Evolutionary conservation across 106 monocot genomes (phyloP), one percentile per base, ranked within the genome.

Genomic region (Triglochin maritima): DNA sequence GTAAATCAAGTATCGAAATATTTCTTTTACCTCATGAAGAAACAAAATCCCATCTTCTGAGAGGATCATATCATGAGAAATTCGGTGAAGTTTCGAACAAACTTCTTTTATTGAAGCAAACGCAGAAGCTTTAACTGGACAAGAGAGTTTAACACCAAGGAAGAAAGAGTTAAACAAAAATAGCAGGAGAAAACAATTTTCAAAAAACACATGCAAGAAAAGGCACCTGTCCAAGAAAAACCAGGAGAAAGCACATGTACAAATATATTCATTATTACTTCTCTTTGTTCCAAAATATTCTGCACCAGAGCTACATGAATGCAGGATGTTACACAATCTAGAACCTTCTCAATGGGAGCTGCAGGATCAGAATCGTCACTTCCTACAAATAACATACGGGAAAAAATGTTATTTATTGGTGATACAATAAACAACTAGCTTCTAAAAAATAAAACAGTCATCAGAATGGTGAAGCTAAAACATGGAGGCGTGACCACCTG

Each of bases 311-410:
- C 90, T 51, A 91, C 74, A 63, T 73, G 74, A 52, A 96, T 71
- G 66, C 73, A 81, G 64, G 96, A 76, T 66, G 88, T 64, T 43
- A 88, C 48, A 77, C 96, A 96, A 75, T 84, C 80, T 41, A 96
- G 11, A 66, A 86, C 96, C 68, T 96, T 96, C 46, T 96, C 87
- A 68, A 96, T 79, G 49, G 85, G 76, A 61, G 63, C 56, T 69
- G 88, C 71, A 29, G 60, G 49, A 50, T 76, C 87, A 72, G 45
- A 55, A 13, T 56, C 42, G 43, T 51, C 51, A 7, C 52, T 66
- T 16, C 75, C 87, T 87, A 77, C 71, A 80, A 29, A 29, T 65
- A 66, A 12, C 52, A 71, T 11, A 52, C n/a, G n/a, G 29, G 29
- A 29, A 29, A 1, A 29, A 29, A 29, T 29, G 29, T 29, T 29